A percentile compares a stretch with the other conserved stretches of the same genome.
These are phyloP conservation scores for Boletus sp. DNA, from an alignment of 768 basidiomycete species.

Conservation along the genomic window DNA sequence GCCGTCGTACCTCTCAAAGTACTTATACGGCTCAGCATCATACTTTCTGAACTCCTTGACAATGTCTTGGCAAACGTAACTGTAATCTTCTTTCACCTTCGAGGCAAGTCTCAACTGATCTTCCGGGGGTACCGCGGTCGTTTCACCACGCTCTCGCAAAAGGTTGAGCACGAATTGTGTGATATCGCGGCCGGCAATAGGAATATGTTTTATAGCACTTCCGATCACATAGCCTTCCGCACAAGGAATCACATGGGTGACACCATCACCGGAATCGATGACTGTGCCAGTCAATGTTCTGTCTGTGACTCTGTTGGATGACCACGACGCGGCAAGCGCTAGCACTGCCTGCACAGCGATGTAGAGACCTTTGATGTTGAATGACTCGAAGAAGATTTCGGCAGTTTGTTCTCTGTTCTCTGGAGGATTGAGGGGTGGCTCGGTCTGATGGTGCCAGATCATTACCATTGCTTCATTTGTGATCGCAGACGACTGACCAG, in stretches of 20 bases:
- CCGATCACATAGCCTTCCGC: constrained; percentile 99
- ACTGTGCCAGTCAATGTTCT: constrained; percentile 95
- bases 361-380: constrained; percentile 98
- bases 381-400: constrained; percentile 99
- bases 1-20: constrained; percentile 90
- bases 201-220: constrained; percentile 97
- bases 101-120: constrained; percentile 90
- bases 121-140: constrained; percentile 85
- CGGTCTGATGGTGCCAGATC: constrained; percentile 61
- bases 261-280: constrained; percentile 98
- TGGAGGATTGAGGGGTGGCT: constrained; percentile 95
- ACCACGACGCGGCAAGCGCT: constrained; percentile 96
- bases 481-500: constrained; percentile 55
- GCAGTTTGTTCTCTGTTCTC: constrained; percentile 99
- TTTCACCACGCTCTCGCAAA: constrained; percentile 93
- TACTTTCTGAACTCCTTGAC: constrained; percentile 99
- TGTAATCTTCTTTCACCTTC: constrained; percentile 96
- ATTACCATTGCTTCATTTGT: neutral
- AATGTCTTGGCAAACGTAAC: constrained; percentile 98
- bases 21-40: constrained; percentile 92
- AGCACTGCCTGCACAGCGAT: constrained; percentile 99
- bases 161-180: constrained; percentile 94
- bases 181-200: constrained; percentile 97
- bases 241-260: constrained; percentile 94
- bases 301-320: constrained; percentile 83